phyloP scores from a whole-genome alignment of 2,329 filamentous ascomycete species.

The Fusarium secorum region DNA sequence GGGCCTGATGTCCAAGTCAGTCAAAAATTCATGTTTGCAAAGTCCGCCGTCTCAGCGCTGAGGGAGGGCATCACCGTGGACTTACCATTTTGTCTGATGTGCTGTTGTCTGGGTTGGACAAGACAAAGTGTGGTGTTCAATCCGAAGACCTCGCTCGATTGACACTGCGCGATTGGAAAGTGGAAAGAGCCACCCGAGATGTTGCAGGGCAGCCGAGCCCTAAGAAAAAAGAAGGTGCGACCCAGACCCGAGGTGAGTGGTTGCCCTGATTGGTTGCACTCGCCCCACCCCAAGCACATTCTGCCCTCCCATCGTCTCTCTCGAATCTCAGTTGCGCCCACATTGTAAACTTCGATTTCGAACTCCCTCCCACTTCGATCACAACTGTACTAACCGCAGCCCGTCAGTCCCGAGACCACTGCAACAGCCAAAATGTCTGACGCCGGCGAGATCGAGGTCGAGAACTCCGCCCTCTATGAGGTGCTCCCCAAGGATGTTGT shows the following conservation, averaged over 20 bases:
- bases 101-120: slow-evolving; percentile 50
- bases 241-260: not conserved
- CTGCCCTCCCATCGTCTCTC: slow-evolving; percentile 7
- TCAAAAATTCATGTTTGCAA: slow-evolving; percentile 23
- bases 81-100: slow-evolving; percentile 57
- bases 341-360: slow-evolving; percentile 37
- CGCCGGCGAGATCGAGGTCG: slow-evolving; percentile 91
- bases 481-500: slow-evolving; percentile 93
- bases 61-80: slow-evolving; percentile 18
- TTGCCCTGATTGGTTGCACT: not conserved
- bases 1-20: slow-evolving; percentile 48
- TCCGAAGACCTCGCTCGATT: slow-evolving; percentile 16
- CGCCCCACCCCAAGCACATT: slow-evolving; percentile 8
- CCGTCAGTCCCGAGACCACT: slow-evolving; percentile 47
- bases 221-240: slow-evolving; percentile 21
- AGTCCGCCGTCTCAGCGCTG: not conserved
- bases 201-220: slow-evolving; percentile 42
- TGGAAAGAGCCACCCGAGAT: slow-evolving; percentile 42
- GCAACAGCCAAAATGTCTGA: slow-evolving; percentile 82
- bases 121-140: slow-evolving; percentile 43
- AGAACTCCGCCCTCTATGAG: slow-evolving; percentile 75
- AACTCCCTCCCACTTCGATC: slow-evolving; percentile 44
- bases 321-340: slow-evolving; percentile 16
- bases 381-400: slow-evolving; percentile 49
- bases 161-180: slow-evolving; percentile 11